Evolutionary conservation across 805 yeast species (phyloP), one percentile per base, ranked within the genome.

Genomic region (Starmerella powellii): DNA sequence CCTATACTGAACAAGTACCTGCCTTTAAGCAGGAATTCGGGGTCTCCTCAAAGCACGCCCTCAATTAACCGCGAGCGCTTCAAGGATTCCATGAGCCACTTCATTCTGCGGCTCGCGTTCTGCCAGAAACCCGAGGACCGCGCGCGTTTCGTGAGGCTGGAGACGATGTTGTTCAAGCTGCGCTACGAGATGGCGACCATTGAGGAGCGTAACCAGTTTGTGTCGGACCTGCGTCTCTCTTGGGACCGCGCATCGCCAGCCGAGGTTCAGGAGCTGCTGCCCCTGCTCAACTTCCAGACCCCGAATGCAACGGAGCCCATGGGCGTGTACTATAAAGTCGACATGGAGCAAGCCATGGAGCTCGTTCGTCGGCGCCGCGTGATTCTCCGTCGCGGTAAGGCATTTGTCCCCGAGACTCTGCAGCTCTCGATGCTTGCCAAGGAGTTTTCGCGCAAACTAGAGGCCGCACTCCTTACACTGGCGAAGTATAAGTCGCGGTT

Each of bases 41-140:
- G 33, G n/a, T 17, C 5, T 26, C 18, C 34, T 13, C 20, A 18
- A 30, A 28, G 40, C 40, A n/a, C 33, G 24, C 16, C 33, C 8
- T 6, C n/a, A 3, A 23, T 37, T 2, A 44, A 40, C 18, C 30
- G 18, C 12, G 93, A 84, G 56, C 74, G 94, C 51, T 72, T 72
- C 50, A 88, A 88, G 58, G 99, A 91, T 62, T 88, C 85, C 56
- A 85, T 83, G 59, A 81, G 94, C 5, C 99, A 91, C 63, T 91
- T 66, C 58, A 87, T 88, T 28, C 63, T 91, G 49, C 69, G 96
- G 42, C 67, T 91, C 31, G 95, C 94, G 35, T 91, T 91, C 58
- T 83, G 96, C 57, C 76, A 94, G 48, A 52, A 57, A 3, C 83
- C 82, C 38, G 97, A 88, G 46, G 68, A 87, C 38, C 72, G 96